phyloP scores from a whole-genome alignment of 495 filamentous ascomycete species.

The Podospora pseudoanserina region DNA sequence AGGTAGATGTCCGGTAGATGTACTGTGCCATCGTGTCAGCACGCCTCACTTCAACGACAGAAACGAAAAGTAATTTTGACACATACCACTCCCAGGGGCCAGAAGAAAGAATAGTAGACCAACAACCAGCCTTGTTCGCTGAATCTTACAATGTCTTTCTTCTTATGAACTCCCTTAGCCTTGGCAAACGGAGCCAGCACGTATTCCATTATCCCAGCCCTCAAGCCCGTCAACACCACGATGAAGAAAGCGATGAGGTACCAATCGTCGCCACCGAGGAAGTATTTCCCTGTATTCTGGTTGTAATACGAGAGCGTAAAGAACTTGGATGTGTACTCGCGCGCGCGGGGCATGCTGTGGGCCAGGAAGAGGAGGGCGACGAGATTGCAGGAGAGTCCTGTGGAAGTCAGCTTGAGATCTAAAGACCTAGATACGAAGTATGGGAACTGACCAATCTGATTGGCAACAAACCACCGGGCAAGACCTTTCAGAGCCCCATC shows the following conservation, averaged over 20 bases:
- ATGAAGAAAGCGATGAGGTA: constrained; percentile 77
- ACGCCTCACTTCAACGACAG: background rate
- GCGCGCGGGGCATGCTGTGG: constrained; percentile 75
- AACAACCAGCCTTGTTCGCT: constrained; percentile 91
- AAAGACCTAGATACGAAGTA: background rate
- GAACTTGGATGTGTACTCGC: constrained; percentile 76
- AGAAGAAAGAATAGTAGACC: constrained; percentile 74
- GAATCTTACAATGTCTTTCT: constrained; percentile 73
- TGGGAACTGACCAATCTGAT: constrained; percentile 48
- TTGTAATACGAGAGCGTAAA: constrained; percentile 83
- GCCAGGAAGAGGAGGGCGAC: constrained; percentile 72
- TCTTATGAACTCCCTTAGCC: constrained; percentile 61
- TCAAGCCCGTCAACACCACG: constrained; percentile 78
- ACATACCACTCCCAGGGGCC: constrained; percentile 80
- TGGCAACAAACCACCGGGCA: constrained; percentile 49
- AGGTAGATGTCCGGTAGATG: constrained; percentile 69
- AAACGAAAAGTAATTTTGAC: background rate
- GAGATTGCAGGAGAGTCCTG: constrained; percentile 43
- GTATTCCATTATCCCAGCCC: constrained; percentile 84
- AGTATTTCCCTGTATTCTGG: constrained; percentile 59
- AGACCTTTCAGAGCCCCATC: constrained; percentile 42
- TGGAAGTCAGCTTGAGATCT: constrained; percentile 8
- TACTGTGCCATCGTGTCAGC: constrained; percentile 52
- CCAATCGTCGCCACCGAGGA: constrained; percentile 72
- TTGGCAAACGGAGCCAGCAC: constrained; percentile 72